Base-by-base conservation (phyloP, 805 yeast genomes). In the Trichomonascus vanleenenianus region DNA sequence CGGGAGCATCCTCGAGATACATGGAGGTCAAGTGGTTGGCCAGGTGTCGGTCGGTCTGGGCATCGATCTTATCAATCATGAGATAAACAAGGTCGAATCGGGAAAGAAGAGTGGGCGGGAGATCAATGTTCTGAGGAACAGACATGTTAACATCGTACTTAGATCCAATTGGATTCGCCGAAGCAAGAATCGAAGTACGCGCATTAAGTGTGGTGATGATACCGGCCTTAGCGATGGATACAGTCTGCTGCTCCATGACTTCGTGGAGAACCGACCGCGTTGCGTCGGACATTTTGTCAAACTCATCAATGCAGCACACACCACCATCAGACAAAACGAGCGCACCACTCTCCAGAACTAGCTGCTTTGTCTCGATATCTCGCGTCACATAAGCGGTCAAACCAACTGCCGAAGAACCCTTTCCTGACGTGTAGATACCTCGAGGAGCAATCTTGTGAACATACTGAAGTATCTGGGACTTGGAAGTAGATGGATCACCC, bases 231-330 rank as follows among this genome's bases (percentile, higher is more conserved):
- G 98, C 98, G 59, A 93, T 87, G 8, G 97, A 88, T 38, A 93
- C 93, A 1, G 98, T 93, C 65, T 93, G 98, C 63, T 93, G 98
- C 69, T 93, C 98, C 98, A 93, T 93, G 9, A 93, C 98, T 72
- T 93, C 98, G 63, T 93, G 98, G 44, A 93, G 70, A 9, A 93
- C 97, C 7, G 96, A 87, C 58, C 97, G 73, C 0, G 97, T 91
- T 1, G 94, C 69, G 55, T 93, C 97, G 45, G 83, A 77, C 98
- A 93, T 93, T 66, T 93, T 93, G 68, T 93, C 98, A 61, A 91
- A 93, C 71, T 93, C 98, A 71, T 93, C 98, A 62, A 93, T 93
- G 67, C 98, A 93, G 70, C 98, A 93, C 37, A 93, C 81, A 73
- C 98, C 98, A 48, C 97, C 97, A 66, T 93, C 98, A 8, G 96